Conservation (phyloP, 2,329 filamentous ascomycete genomes). For the Aspergillus arachidicola region DNA sequence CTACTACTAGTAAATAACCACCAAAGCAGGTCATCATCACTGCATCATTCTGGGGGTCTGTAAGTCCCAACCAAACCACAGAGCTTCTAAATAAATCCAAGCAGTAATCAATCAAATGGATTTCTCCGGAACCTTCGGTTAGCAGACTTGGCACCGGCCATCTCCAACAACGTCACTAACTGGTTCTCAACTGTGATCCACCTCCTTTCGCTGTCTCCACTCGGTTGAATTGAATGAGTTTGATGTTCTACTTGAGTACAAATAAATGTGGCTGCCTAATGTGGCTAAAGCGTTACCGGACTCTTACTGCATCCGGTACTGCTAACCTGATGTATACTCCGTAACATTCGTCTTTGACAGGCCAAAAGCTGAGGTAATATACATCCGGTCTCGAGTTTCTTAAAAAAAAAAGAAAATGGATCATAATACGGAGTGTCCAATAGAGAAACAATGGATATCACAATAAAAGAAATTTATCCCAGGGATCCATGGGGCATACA, state of each 20-base stretch:
- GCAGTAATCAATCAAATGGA: neutral
- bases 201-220: neutral
- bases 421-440: neutral
- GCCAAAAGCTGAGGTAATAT: neutral
- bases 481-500: neutral
- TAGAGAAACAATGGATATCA: neutral
- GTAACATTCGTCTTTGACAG: neutral
- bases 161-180: conserved; percentile 1
- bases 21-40: neutral
- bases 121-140: conserved; percentile 4
- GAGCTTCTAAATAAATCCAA: neutral
- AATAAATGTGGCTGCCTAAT: conserved; percentile 3
- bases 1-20: neutral
- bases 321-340: neutral
- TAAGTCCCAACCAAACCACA: neutral
- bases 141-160: neutral
- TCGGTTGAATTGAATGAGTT: neutral
- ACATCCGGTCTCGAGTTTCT: neutral
- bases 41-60: neutral
- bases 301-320: neutral
- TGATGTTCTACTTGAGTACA: neutral
- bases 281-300: neutral
- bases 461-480: neutral
- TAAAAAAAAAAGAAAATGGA: neutral
- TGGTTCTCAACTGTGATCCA: conserved; percentile 1